Evolutionary conservation across 2,329 filamentous ascomycete genomes (phyloP).

Genomic region (Ophiosphaerella narmari): DNA sequence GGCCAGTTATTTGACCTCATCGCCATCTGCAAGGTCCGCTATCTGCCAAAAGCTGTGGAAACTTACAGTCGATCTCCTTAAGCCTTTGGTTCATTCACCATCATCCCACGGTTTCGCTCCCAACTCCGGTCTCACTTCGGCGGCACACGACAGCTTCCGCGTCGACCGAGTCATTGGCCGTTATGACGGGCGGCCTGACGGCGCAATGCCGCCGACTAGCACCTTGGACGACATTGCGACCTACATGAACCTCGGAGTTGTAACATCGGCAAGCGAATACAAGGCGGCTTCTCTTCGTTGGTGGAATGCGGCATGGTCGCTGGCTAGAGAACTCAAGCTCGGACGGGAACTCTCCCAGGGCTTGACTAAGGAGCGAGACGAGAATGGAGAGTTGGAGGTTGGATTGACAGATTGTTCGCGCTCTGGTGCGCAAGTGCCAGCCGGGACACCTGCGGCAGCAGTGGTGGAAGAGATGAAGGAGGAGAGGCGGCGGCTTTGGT

Average conservation of each 20-base stretch:
- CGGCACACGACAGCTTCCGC: conserved; percentile 77
- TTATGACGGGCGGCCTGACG: conserved; percentile 51
- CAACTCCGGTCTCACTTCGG: conserved; percentile 68
- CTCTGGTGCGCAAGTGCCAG: conserved; percentile 29
- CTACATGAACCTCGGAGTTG: conserved; percentile 87
- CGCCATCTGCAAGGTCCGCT: conserved; percentile 78
- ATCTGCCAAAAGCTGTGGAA: conserved; percentile 88
- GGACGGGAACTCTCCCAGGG: conserved; percentile 79
- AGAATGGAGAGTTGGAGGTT: conserved; percentile 44
- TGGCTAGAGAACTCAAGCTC: conserved; percentile 84
- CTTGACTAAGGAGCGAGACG: conserved; percentile 42
- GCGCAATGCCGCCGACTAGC: conserved; percentile 60
- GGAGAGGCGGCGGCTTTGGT: conserved; percentile 88
- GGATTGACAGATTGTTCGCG: conserved; percentile 37
- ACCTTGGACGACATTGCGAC: conserved; percentile 87
- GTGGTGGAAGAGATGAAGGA: conserved; percentile 64
- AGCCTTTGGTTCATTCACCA: conserved; percentile 82
- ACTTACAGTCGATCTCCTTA: conserved; percentile 80
- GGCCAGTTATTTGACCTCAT: conserved; percentile 78
- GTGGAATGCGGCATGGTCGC: conserved; percentile 93
- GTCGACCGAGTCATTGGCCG: conserved; percentile 65
- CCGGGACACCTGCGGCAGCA: conserved; percentile 38
- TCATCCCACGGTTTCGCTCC: conserved; percentile 58
- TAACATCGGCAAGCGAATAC: conserved; percentile 90
- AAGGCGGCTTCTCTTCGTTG: conserved; percentile 80